These are phyloP conservation scores for Yamagishiella unicocca DNA, from an alignment of 139 green algal species.

Conservation along the genomic window DNA sequence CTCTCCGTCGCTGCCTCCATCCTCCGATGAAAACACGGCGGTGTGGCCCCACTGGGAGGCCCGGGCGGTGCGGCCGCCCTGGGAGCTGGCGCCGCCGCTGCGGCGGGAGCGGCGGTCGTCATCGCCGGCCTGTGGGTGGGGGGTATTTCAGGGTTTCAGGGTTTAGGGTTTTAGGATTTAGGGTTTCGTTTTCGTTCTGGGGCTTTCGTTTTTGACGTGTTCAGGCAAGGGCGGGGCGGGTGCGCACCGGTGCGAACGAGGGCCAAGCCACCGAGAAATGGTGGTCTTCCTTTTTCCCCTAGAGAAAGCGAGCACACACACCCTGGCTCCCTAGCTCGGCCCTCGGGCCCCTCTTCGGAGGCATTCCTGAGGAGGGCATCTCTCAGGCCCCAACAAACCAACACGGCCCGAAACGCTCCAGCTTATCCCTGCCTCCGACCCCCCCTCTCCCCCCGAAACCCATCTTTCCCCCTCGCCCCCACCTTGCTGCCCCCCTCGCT, in stretches of 20 bases:
- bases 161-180: too few species aligned
- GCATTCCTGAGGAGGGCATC: too few species aligned
- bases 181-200: too few species aligned
- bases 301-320: too few species aligned
- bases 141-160: too few species aligned
- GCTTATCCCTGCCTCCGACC: background rate
- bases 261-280: too few species aligned
- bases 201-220: too few species aligned
- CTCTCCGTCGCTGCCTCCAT: slow-evolving; percentile 45
- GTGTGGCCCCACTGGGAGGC: slow-evolving; percentile 81
- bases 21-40: slow-evolving; percentile 86
- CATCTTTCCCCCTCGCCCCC: background rate
- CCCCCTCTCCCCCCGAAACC: background rate
- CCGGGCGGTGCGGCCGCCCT: slow-evolving; percentile 69
- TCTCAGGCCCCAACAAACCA: too few species aligned
- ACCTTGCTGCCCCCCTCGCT: slow-evolving; percentile 64
- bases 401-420: too few species aligned
- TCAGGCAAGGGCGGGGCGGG: too few species aligned
- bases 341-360: too few species aligned
- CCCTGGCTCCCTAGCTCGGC: background rate
- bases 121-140: slow-evolving; percentile 35
- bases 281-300: background rate
- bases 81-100: slow-evolving; percentile 14
- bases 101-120: slow-evolving; percentile 51
- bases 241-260: too few species aligned